phyloP scores from a whole-genome alignment of 1,284 basidiomycete genomes.

The Thecaphora frezii region DNA sequence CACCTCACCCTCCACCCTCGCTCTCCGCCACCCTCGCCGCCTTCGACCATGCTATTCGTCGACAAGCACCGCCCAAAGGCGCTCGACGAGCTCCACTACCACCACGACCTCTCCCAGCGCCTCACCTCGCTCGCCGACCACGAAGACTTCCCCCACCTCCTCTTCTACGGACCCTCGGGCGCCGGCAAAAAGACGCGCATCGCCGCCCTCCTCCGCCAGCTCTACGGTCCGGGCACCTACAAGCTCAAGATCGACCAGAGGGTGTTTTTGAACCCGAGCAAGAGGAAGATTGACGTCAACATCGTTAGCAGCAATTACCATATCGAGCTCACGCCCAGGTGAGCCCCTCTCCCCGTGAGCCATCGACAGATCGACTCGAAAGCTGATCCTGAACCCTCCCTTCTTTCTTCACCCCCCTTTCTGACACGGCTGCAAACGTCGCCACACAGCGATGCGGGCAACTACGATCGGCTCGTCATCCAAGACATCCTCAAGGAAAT shows the following conservation, averaged over 20 bases:
- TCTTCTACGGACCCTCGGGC: constrained; percentile 96
- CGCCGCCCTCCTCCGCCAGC: constrained; percentile 73
- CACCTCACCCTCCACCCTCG: too few species aligned
- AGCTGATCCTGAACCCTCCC: not conserved
- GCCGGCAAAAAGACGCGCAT: constrained; percentile 98
- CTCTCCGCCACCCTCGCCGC: too few species aligned
- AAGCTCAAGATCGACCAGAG: constrained; percentile 99
- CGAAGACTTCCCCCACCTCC: constrained; percentile 89
- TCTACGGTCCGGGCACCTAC: constrained; percentile 89
- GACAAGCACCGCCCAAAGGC: constrained; percentile 80
- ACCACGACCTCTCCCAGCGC: constrained; percentile 75
- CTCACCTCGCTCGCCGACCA: constrained; percentile 69
- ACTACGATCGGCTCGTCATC: constrained; percentile 91
- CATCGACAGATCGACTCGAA: too few species aligned
- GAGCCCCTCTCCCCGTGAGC: too few species aligned
- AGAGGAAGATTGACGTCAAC: constrained; percentile 92
- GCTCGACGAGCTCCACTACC: constrained; percentile 86
- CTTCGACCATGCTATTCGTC: constrained; percentile 57
- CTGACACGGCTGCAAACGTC: not conserved
- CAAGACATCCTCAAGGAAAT: constrained; percentile 98
- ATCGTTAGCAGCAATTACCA: constrained; percentile 90
- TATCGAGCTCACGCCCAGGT: constrained; percentile 96
- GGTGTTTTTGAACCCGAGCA: constrained; percentile 90
- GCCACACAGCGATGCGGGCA: constrained; percentile 80
- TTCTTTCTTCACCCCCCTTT: constrained; percentile 2